These are phyloP conservation scores for Hypoxylon sp. DNA, from an alignment of 2,329 filamentous ascomycete species.

Conservation along the genomic window DNA sequence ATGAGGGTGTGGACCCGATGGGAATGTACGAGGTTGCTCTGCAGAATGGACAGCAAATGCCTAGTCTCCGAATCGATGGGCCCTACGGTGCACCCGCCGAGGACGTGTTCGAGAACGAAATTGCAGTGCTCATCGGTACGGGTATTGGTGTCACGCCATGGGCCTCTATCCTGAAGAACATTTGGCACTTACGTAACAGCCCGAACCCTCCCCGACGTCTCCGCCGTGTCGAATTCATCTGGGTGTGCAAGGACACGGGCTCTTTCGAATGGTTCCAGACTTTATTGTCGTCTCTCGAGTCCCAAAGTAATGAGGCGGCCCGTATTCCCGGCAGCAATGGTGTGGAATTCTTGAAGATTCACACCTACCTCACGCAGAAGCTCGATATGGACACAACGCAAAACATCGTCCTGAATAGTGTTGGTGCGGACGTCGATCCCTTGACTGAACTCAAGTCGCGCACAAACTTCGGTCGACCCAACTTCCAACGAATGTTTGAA, in stretches of 20 bases:
- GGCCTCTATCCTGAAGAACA: slow-evolving; percentile 93
- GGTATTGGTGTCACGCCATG: slow-evolving; percentile 90
- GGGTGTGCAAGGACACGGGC: slow-evolving; percentile 95
- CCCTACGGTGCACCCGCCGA: slow-evolving; percentile 97
- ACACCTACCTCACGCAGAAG: slow-evolving; percentile 96
- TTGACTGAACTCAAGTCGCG: slow-evolving; percentile 89
- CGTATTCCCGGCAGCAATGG: slow-evolving; percentile 75
- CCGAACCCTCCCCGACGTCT: slow-evolving; percentile 91
- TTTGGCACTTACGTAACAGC: slow-evolving; percentile 93
- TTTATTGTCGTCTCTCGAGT: slow-evolving; percentile 88
- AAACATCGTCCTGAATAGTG: slow-evolving; percentile 96
- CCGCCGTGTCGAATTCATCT: slow-evolving; percentile 97
- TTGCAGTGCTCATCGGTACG: slow-evolving; percentile 86
- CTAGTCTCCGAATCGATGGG: slow-evolving; percentile 87
- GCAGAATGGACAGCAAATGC: slow-evolving; percentile 93
- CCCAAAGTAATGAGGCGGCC: slow-evolving; percentile 80
- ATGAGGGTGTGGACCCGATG: slow-evolving; percentile 89
- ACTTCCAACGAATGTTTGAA: slow-evolving; percentile 83
- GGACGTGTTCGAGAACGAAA: slow-evolving; percentile 95
- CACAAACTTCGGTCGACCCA: slow-evolving; percentile 94
- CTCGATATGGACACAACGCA: slow-evolving; percentile 92
- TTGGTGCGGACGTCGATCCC: slow-evolving; percentile 88
- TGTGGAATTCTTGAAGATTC: slow-evolving; percentile 92
- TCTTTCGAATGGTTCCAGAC: slow-evolving; percentile 99
- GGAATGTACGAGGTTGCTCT: slow-evolving; percentile 99